Evolutionary conservation across 306 rosid genomes (phyloP).

Genomic region (Boehmeria nivea): DNA sequence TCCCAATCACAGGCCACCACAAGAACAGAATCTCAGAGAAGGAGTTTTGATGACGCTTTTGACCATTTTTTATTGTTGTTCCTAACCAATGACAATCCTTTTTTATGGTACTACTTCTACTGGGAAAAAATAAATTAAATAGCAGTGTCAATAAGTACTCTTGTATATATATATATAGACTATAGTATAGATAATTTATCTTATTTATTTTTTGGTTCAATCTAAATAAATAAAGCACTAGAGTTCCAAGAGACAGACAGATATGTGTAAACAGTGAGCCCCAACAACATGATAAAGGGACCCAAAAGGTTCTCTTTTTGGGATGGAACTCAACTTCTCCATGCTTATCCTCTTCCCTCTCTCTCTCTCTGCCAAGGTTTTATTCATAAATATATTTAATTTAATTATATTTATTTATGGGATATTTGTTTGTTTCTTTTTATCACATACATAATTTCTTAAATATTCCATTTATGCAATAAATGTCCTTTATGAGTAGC

Average conservation of each 20-base stretch:
- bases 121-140: slow-evolving; percentile 5
- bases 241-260: slow-evolving; percentile 30
- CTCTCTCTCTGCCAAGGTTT: slow-evolving; percentile 12
- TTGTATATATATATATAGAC: not conserved
- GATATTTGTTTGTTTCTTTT: not conserved
- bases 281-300: slow-evolving; percentile 62
- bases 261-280: slow-evolving; percentile 54
- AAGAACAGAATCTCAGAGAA: slow-evolving; percentile 79
- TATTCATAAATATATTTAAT: not conserved
- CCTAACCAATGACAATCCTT: slow-evolving; percentile 25
- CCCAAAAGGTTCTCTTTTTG: slow-evolving; percentile 42
- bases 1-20: slow-evolving; percentile 69
- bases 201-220: not conserved
- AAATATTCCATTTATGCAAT: slow-evolving; percentile 30
- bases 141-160: not conserved
- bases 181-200: slow-evolving; percentile 11
- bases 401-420: slow-evolving; percentile 12
- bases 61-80: slow-evolving; percentile 36
- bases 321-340: slow-evolving; percentile 58
- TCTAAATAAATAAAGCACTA: slow-evolving; percentile 34
- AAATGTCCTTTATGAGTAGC: slow-evolving; percentile 37
- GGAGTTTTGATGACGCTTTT: slow-evolving; percentile 56
- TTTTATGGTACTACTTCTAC: slow-evolving; percentile 11
- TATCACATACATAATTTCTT: not conserved
- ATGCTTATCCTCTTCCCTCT: slow-evolving; percentile 45